Base-by-base conservation (phyloP, 805 yeast genomes). In the Jamesozyma jinghongensis region DNA sequence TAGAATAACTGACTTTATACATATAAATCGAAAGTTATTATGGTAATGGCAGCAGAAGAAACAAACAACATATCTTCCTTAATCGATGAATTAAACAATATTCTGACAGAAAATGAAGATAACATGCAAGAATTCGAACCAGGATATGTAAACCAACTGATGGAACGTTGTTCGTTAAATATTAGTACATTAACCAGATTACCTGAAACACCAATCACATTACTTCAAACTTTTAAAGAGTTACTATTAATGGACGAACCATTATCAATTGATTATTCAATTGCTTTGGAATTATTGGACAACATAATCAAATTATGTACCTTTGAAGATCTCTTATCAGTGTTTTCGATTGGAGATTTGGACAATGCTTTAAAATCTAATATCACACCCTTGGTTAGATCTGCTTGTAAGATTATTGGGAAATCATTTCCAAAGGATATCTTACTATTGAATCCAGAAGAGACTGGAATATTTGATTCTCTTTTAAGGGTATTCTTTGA, bases 321-420 rank as follows among this genome's bases (percentile, higher is more conserved):
- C 2, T 59, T 56, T 34, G 59, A 59, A 19, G 51, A 48, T 26
- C 48, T 57, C 1, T 32, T 56, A 18, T 41, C 40, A 19, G 40
- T 49, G 2, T 59, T 48, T 36, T 36, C 53, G 1, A 36, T 53
- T 3, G 45, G 48, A 2, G 61, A 60, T 40, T 36, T 59, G 25
- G 43, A 40, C 28, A 26, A 18, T 20, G 59, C 59, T 7, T 31
- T 60, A 20, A 31, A 40, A 3, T 56, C 63, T 8, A 29, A 40
- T 8, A 43, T 52, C n/a, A 12, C 40, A 1, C 40, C 48, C 2
- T 37, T 60, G 32, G 37, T 49, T 1, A 49, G 40, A 14, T 43
- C 53, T 6, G 57, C 59, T 5, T 55, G 60, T 37, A 51, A 49
- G 29, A 53, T 59, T 8, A 46, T 60, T n/a, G 42, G 47, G 10